These are phyloP conservation scores for Odontarrhena argentea DNA, from an alignment of 345 rosid species.

Conservation along the genomic window DNA sequence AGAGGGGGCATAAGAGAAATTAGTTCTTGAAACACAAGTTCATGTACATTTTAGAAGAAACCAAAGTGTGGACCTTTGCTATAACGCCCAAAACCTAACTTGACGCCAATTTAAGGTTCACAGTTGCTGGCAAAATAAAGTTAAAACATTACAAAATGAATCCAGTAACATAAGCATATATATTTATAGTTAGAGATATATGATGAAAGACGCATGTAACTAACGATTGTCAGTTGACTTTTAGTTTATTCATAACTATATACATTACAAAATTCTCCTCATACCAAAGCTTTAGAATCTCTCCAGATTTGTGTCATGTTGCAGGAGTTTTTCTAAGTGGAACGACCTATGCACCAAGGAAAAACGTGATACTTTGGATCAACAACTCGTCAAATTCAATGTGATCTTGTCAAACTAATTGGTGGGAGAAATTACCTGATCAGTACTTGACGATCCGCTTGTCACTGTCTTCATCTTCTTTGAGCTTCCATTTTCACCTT, in stretches of 20 bases:
- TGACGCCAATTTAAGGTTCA: slow-evolving; percentile 7
- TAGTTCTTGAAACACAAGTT: too few species aligned
- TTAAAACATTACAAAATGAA: slow-evolving; percentile 17
- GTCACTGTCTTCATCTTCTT: slow-evolving; percentile 40
- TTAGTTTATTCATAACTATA: slow-evolving; percentile 10
- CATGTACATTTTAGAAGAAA: too few species aligned
- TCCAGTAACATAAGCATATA: slow-evolving; percentile 28
- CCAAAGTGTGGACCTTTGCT: too few species aligned
- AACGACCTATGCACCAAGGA: slow-evolving; percentile 34
- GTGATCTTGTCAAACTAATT: slow-evolving; percentile 8
- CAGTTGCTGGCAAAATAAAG: background rate
- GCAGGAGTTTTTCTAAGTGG: slow-evolving; percentile 31
- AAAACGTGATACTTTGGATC: background rate
- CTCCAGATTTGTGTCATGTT: slow-evolving; percentile 15
- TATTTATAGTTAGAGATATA: slow-evolving; percentile 30
- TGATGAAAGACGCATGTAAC: slow-evolving; percentile 29
- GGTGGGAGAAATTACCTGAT: slow-evolving; percentile 31
- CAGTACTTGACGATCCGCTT: slow-evolving; percentile 28
- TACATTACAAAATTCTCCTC: slow-evolving; percentile 37
- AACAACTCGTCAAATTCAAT: background rate
- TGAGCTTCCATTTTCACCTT: slow-evolving; percentile 42
- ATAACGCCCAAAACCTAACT: background rate
- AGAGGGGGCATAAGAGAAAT: too few species aligned
- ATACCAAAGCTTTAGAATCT: slow-evolving; percentile 26
- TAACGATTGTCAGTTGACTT: slow-evolving; percentile 15